These are phyloP conservation scores for Cercospora zeae-maydis DNA, from an alignment of 2,329 filamentous ascomycete genomes.

Conservation along the genomic window DNA sequence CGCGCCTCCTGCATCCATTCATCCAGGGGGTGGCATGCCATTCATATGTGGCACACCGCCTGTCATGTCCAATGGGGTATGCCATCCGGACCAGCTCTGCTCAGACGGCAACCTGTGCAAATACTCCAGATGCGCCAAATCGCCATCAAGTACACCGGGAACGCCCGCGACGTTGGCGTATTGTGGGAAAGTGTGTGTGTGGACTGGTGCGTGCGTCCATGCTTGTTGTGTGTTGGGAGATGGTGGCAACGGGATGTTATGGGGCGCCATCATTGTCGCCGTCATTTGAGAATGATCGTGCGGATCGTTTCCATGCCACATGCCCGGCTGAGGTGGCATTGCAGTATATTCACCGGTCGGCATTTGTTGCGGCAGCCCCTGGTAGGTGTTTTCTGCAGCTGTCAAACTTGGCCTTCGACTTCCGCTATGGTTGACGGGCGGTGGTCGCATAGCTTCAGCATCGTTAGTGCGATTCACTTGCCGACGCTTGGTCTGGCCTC, in stretches of 20 bases:
- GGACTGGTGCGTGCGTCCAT: slow-evolving; percentile 17
- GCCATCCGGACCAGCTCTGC: slow-evolving; percentile 25
- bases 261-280: slow-evolving; percentile 14
- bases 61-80: slow-evolving; percentile 6
- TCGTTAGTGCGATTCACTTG: slow-evolving; percentile 16
- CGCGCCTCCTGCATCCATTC: background rate
- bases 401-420: slow-evolving; percentile 17
- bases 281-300: background rate
- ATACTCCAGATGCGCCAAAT: slow-evolving; percentile 18
- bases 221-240: slow-evolving; percentile 10
- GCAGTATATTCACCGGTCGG: slow-evolving; percentile 17
- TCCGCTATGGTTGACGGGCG: slow-evolving; percentile 3
- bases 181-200: slow-evolving; percentile 12
- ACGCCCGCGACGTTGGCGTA: slow-evolving; percentile 15
- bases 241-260: background rate
- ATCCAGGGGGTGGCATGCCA: background rate
- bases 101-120: slow-evolving; percentile 20
- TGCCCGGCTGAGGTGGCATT: slow-evolving; percentile 16
- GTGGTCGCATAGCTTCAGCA: slow-evolving; percentile 20
- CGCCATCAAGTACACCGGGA: slow-evolving; percentile 14
- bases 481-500: slow-evolving; percentile 21
- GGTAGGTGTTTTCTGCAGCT: slow-evolving; percentile 5
- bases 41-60: background rate
- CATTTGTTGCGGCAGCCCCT: slow-evolving; percentile 9
- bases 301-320: slow-evolving; percentile 8